phyloP scores from a whole-genome alignment of 305 asterid genomes.

The Withania somnifera region DNA sequence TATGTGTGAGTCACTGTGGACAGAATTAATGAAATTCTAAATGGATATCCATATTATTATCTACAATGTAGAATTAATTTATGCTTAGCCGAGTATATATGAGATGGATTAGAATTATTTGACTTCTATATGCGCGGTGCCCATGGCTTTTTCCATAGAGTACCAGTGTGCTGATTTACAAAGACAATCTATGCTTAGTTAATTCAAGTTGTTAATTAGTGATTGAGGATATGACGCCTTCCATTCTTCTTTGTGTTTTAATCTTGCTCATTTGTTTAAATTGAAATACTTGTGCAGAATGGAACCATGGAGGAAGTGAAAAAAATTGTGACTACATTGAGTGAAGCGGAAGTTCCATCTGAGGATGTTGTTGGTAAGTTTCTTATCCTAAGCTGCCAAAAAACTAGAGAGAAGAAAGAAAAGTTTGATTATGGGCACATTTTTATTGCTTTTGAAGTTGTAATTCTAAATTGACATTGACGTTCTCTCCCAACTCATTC shows the following conservation, averaged over 20 bases:
- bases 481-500: background rate
- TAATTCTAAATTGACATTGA: background rate
- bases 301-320: conserved; percentile 28
- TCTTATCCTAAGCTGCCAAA: background rate
- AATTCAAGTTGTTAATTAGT: background rate
- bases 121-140: background rate
- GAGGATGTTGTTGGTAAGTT: conserved; percentile 28
- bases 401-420: background rate
- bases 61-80: background rate
- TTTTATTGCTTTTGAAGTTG: background rate
- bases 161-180: background rate
- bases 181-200: background rate
- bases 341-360: conserved; percentile 29
- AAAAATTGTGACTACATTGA: conserved; percentile 21
- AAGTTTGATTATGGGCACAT: background rate
- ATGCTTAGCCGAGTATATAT: background rate
- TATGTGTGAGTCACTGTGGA: background rate
- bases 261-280: background rate
- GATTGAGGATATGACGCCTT: background rate
- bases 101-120: background rate
- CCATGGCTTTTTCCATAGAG: background rate
- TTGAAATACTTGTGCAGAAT: conserved; percentile 8
- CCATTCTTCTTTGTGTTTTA: background rate
- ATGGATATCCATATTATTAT: background rate
- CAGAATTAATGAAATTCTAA: background rate